These are phyloP conservation scores for Phytophthora litchii DNA, from an alignment of 352 stramenopile species.

Conservation along the genomic window DNA sequence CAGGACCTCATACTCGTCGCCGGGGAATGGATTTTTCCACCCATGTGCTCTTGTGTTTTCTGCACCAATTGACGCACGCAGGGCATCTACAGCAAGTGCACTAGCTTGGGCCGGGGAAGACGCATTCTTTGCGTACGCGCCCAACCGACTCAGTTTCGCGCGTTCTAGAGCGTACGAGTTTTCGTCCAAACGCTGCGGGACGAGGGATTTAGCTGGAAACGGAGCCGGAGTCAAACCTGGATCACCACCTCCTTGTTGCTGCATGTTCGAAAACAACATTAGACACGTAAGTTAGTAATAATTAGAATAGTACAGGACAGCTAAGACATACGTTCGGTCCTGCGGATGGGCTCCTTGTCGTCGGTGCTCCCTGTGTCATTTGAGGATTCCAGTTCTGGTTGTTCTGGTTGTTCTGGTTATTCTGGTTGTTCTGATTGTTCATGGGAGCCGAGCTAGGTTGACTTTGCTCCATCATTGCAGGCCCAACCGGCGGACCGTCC, in stretches of 20 bases:
- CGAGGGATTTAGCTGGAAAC: constrained; percentile 64
- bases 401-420: constrained; percentile 25
- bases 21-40: constrained; percentile 69
- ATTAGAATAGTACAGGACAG: background rate
- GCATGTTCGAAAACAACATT: constrained; percentile 1
- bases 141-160: constrained; percentile 49
- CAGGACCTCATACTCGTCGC: constrained; percentile 85
- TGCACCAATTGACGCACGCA: constrained; percentile 53
- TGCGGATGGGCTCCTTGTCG: constrained; percentile 17
- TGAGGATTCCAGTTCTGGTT: constrained; percentile 40
- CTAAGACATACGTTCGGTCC: constrained; percentile 25
- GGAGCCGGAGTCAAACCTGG: constrained; percentile 55
- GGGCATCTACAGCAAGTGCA: constrained; percentile 71
- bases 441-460: constrained; percentile 17
- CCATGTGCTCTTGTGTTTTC: constrained; percentile 57
- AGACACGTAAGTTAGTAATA: constrained; percentile 9
- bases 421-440: constrained; percentile 31
- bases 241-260: constrained; percentile 40
- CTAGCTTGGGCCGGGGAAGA: constrained; percentile 62
- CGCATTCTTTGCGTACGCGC: constrained; percentile 68
- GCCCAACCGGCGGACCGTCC: constrained; percentile 44
- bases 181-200: constrained; percentile 70
- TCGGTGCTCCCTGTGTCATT: constrained; percentile 13
- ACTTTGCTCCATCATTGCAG: constrained; percentile 44
- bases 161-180: constrained; percentile 59